phyloP scores from a whole-genome alignment of 2,329 filamentous ascomycete species.

The Aureobasidium melanogenum region DNA sequence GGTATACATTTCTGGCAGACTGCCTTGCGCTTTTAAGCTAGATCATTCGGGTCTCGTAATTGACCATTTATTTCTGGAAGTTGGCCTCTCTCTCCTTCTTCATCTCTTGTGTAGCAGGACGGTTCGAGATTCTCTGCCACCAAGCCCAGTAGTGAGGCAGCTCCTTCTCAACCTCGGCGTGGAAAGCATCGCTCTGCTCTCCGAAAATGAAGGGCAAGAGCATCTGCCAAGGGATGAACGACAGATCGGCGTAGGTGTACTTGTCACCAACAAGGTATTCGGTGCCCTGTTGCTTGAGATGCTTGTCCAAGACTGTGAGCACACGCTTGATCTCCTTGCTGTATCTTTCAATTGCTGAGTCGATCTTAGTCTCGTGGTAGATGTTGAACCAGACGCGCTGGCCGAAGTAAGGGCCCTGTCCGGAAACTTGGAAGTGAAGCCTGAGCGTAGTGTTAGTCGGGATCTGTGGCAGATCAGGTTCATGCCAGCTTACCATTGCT shows the following conservation, averaged over 20 bases:
- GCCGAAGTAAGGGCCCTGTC: slow-evolving; percentile 40
- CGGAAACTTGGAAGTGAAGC: slow-evolving; percentile 33
- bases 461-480: not conserved
- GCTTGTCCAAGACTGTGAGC: slow-evolving; percentile 36
- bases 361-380: slow-evolving; percentile 34
- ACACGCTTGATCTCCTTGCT: slow-evolving; percentile 39
- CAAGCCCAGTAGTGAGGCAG: slow-evolving; percentile 15
- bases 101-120: slow-evolving; percentile 15
- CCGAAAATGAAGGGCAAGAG: slow-evolving; percentile 15
- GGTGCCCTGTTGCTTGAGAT: slow-evolving; percentile 25
- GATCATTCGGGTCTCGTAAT: not conserved
- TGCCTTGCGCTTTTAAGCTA: not conserved
- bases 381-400: slow-evolving; percentile 31
- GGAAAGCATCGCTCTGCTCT: slow-evolving; percentile 5
- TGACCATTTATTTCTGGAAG: not conserved
- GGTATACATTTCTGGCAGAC: not conserved
- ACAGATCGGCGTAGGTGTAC: slow-evolving; percentile 33
- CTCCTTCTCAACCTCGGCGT: slow-evolving; percentile 15
- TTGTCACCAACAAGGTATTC: slow-evolving; percentile 37
- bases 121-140: slow-evolving; percentile 12
- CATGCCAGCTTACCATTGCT: slow-evolving; percentile 27
- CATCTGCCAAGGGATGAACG: slow-evolving; percentile 28
- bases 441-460: not conserved
- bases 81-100: slow-evolving; percentile 18
- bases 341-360: slow-evolving; percentile 39